Percentiles rank a stretch among this genome's conserved stretches.
Evolutionary conservation across 495 filamentous ascomycete species (phyloP).

Genomic region (Neurospora terricola): DNA sequence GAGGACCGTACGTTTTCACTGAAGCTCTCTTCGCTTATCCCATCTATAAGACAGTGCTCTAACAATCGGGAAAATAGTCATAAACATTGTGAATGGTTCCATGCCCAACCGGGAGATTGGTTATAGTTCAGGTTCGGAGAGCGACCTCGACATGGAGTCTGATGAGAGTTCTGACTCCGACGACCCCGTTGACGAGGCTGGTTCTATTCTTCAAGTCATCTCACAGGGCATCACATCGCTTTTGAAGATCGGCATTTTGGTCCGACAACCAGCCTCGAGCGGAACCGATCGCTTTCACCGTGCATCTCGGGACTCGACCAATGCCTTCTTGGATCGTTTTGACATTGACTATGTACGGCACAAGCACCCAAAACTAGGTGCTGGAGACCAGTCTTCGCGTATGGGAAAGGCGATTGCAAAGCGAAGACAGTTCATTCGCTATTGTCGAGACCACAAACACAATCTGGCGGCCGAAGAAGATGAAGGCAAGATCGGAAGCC

Average conservation of each 20-base stretch:
- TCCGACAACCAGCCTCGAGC: background rate
- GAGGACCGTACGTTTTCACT: background rate
- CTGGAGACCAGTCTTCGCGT: constrained; percentile 9
- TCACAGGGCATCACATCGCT: background rate
- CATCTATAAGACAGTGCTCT: background rate
- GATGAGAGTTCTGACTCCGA: background rate
- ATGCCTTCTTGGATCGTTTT: background rate
- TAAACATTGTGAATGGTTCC: background rate
- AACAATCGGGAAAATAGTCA: background rate
- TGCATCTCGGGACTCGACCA: background rate
- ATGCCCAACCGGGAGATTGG: background rate
- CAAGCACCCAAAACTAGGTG: background rate
- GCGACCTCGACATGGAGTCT: background rate
- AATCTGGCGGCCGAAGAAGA: constrained; percentile 1
- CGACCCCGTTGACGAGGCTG: background rate
- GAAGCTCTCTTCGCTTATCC: too few species aligned
- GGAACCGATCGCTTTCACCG: background rate
- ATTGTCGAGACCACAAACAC: constrained; percentile 18
- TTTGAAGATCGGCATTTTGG: background rate
- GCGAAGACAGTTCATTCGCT: constrained; percentile 23
- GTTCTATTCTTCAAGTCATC: background rate
- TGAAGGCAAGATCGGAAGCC: background rate
- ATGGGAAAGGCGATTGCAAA: constrained; percentile 22
- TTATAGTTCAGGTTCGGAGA: background rate
- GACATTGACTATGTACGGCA: constrained; percentile 3